Evolutionary conservation across 1,139 yeast genomes (phyloP).

Genomic region (Candida tropicalis): DNA sequence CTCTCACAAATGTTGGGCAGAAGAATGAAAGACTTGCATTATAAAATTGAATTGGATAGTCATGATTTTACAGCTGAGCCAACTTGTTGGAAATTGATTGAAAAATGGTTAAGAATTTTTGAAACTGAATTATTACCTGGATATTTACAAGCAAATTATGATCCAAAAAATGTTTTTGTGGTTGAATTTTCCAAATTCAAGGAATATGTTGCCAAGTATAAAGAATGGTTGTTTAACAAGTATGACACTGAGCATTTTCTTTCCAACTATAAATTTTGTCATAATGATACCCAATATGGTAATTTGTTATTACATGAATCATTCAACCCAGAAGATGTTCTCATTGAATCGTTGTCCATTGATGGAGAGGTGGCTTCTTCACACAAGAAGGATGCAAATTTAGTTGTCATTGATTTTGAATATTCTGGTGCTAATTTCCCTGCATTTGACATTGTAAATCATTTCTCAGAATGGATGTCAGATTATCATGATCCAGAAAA

Average conservation of each 20-base stretch:
- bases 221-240: conserved; percentile 60
- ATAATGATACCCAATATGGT: conserved; percentile 96
- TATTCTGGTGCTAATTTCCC: conserved; percentile 93
- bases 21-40: conserved; percentile 94
- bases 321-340: conserved; percentile 38
- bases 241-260: conserved; percentile 50
- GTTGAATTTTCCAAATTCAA: conserved; percentile 54
- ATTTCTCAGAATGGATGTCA: conserved; percentile 94
- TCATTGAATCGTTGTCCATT: conserved; percentile 26
- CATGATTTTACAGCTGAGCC: conserved; percentile 45
- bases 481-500: conserved; percentile 73
- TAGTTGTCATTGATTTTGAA: conserved; percentile 95
- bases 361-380: conserved; percentile 26
- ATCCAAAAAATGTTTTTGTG: conserved; percentile 49
- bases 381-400: conserved; percentile 59
- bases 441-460: conserved; percentile 89
- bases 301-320: conserved; percentile 62
- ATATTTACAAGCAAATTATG: conserved; percentile 26
- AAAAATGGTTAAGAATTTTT: conserved; percentile 69
- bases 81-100: conserved; percentile 66
- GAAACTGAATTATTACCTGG: conserved; percentile 40
- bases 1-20: conserved; percentile 87
- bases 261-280: conserved; percentile 73
- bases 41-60: conserved; percentile 72
- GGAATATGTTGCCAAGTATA: conserved; percentile 49